Percentiles rank a stretch among this genome's conserved stretches.
Evolutionary conservation across 75 land plant genomes (phyloP).

Genomic region (Pinus tabuliformis): DNA sequence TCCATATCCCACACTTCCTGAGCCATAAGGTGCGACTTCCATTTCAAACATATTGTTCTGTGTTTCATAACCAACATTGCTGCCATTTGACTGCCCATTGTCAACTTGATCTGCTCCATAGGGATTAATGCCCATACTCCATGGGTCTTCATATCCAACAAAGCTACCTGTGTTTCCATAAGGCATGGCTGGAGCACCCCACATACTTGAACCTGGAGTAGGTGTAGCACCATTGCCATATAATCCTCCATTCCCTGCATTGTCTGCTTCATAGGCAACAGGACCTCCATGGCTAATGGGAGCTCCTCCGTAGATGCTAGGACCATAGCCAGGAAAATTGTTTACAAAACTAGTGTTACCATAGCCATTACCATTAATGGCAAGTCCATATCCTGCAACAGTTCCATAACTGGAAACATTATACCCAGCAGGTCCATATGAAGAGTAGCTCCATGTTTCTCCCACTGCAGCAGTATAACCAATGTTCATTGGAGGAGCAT

Average conservation of each 20-base stretch:
- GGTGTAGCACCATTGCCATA: not conserved
- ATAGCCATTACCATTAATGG: slow-evolving; percentile 41
- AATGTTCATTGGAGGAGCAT: slow-evolving; percentile 48
- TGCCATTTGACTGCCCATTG: slow-evolving; percentile 11
- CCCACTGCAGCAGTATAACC: slow-evolving; percentile 48
- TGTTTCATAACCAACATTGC: slow-evolving; percentile 41
- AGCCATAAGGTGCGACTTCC: slow-evolving; percentile 18
- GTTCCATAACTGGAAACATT: slow-evolving; percentile 40
- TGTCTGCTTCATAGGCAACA: slow-evolving; percentile 21
- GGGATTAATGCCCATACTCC: slow-evolving; percentile 30
- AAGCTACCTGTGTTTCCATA: slow-evolving; percentile 43
- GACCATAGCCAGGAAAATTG: slow-evolving; percentile 14
- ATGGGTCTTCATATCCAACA: slow-evolving; percentile 53
- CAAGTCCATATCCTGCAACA: slow-evolving; percentile 39
- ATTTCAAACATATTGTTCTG: slow-evolving; percentile 17
- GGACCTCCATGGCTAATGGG: slow-evolving; percentile 17
- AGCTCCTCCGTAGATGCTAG: slow-evolving; percentile 12
- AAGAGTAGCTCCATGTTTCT: slow-evolving; percentile 33
- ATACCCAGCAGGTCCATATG: slow-evolving; percentile 40
- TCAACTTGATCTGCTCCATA: slow-evolving; percentile 28
- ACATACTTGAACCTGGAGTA: no score
- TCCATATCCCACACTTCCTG: slow-evolving; percentile 48
- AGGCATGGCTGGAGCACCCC: slow-evolving; percentile 18
- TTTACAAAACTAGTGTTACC: slow-evolving; percentile 35
- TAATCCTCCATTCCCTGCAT: slow-evolving; percentile 32